Base-by-base conservation (phyloP, 78 protist genomes). In the Dictyostelium purpureum region DNA sequence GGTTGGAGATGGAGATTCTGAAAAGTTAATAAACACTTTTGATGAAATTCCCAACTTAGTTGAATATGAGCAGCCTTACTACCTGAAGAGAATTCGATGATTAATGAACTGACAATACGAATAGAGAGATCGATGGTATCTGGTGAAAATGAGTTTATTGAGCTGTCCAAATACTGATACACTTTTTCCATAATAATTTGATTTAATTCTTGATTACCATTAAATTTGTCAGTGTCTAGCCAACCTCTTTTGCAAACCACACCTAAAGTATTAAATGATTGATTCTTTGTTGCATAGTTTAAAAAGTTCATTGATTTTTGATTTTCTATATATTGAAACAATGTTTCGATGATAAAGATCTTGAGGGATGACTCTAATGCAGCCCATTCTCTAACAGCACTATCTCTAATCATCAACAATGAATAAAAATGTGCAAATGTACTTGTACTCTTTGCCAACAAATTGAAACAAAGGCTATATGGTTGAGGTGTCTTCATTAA, bases 41-140 rank as follows among this genome's bases (percentile, higher is more conserved):
- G 82, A 57, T 85, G 92, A 59, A 42, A 70, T 43, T 85, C 92
- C 92, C 92, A 85, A 21, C 74, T 59, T 28, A 67, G 45, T 33
- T 73, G 92, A 31, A 61, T 85, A 24, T 70, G 70, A 31, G 83
- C 57, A 1, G 92, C 28, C 38, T 70, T 73, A 9, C 63, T 57
- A 1, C 74, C 42, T 12, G 45, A 21, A 19, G 82, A 73, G 40
- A 85, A 73, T 51, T 85, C 92, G 14, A 31, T 47, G n/a, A 85
- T 37, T 1, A 85, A 26, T 5, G 75, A 56, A 3, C 35, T 21
- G 33, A 73, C 19, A 6, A 73, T 9, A 7, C 67, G 66, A 42
- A 85, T 73, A 38, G 43, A 47, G 43, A 38, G 43, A 54, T 73
- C 82, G 16, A 75, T 47, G 26, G 18, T 59, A 75, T 35, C 66